These are phyloP conservation scores for Jamesozyma rosinii DNA, from an alignment of 805 yeast species.

Conservation along the genomic window DNA sequence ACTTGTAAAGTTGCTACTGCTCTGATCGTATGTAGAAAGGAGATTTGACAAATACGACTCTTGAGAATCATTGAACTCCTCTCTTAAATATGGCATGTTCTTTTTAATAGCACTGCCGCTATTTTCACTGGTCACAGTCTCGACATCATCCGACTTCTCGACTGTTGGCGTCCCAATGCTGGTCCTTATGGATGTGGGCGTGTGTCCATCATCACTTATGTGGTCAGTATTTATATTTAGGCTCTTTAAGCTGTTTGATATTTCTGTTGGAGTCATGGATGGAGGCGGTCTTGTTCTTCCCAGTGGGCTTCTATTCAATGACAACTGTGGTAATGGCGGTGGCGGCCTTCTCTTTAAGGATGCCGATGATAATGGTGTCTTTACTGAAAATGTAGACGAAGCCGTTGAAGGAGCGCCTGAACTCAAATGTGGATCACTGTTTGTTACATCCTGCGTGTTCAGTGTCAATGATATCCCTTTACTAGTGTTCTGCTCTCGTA, in stretches of 20 bases:
- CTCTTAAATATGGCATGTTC: conserved; percentile 7
- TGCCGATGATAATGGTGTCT: conserved; percentile 28
- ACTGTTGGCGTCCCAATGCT: too few species aligned
- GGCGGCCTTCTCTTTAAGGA: conserved; percentile 6
- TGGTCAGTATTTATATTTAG: neutral
- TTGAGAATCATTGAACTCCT: conserved; percentile 12
- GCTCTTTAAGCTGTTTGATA: conserved; percentile 5
- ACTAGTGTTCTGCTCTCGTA: neutral
- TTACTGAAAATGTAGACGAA: conserved; percentile 10
- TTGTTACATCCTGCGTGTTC: neutral
- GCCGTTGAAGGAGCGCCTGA: conserved; percentile 11
- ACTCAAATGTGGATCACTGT: neutral
- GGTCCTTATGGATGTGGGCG: too few species aligned
- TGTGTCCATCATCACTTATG: neutral
- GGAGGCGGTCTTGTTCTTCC: conserved; percentile 5
- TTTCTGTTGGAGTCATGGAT: conserved; percentile 3
- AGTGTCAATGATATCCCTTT: neutral
- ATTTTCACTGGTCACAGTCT: neutral
- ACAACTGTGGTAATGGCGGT: neutral
- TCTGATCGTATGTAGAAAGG: conserved; percentile 18
- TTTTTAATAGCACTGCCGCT: neutral
- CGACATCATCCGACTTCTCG: neutral
- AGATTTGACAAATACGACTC: conserved; percentile 23
- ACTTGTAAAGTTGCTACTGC: conserved; percentile 9
- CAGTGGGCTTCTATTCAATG: neutral